phyloP scores from a whole-genome alignment of 129 eudicot species.

The Lactuca saligna region DNA sequence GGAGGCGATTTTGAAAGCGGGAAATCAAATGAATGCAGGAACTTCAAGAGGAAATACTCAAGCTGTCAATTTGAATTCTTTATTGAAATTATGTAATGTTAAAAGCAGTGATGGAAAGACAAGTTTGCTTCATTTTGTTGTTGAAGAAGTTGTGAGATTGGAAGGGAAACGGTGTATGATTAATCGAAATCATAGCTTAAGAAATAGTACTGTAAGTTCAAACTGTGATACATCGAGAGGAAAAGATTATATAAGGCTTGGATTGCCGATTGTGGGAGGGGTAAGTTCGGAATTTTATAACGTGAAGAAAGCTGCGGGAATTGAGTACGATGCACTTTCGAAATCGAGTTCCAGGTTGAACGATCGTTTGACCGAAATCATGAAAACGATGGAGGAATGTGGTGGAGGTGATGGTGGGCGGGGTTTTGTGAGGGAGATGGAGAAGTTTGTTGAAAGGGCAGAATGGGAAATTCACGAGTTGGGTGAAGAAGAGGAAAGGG shows the following conservation, averaged over 20 bases:
- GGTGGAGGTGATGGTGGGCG: conserved; percentile 49
- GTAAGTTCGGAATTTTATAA: conserved; percentile 70
- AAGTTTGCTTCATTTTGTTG: conserved; percentile 87
- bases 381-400: conserved; percentile 43
- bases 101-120: conserved; percentile 95
- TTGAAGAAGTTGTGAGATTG: conserved; percentile 85
- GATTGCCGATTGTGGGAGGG: conserved; percentile 87
- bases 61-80: conserved; percentile 77
- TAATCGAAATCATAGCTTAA: conserved; percentile 49
- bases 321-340: conserved; percentile 55
- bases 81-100: conserved; percentile 76
- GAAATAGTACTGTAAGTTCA: conserved; percentile 30
- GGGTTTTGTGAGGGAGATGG: conserved; percentile 69
- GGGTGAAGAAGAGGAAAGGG: conserved; percentile 55
- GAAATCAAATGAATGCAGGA: conserved; percentile 91
- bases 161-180: conserved; percentile 88
- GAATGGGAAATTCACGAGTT: conserved; percentile 51
- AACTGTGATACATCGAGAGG: conserved; percentile 32
- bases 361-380: conserved; percentile 44
- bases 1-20: conserved; percentile 90
- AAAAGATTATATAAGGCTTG: conserved; percentile 65
- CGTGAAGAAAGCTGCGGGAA: conserved; percentile 73
- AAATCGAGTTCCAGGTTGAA: conserved; percentile 41
- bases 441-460: conserved; percentile 58
- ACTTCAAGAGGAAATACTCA: conserved; percentile 96